These are phyloP conservation scores for Chiua sp. DNA, from an alignment of 1,284 basidiomycete species.

Conservation along the genomic window DNA sequence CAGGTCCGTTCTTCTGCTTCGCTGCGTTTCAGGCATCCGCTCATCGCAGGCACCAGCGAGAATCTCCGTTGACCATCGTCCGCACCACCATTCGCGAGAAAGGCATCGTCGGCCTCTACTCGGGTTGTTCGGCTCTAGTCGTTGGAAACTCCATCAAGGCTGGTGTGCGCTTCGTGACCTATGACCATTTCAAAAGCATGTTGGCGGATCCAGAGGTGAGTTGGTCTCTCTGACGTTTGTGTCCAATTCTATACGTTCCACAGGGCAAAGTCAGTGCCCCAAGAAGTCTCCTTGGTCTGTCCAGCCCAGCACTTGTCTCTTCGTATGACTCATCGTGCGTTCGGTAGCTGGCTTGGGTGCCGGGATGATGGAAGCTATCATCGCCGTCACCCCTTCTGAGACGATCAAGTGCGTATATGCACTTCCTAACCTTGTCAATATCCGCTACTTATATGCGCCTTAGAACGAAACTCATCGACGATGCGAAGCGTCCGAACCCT, in stretches of 20 bases:
- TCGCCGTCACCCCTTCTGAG: constrained; percentile 97
- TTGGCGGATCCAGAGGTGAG: constrained; percentile 83
- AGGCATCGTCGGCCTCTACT: constrained; percentile 82
- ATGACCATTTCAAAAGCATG: constrained; percentile 91
- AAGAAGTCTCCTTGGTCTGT: constrained; percentile 78
- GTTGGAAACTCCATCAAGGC: constrained; percentile 93
- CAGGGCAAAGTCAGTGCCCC: constrained; percentile 92
- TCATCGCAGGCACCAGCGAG: constrained; percentile 21
- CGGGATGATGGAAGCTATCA: constrained; percentile 92
- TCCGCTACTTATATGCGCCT: not conserved
- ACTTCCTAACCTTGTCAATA: too few species aligned
- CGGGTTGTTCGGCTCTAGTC: constrained; percentile 86
- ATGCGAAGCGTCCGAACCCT: constrained; percentile 85
- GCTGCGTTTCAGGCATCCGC: not conserved
- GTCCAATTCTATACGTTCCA: not conserved
- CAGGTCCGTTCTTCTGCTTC: constrained; percentile 50
- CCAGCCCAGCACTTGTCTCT: not conserved
- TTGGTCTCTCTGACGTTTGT: not conserved
- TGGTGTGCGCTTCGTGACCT: constrained; percentile 93
- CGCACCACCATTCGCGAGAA: constrained; percentile 72
- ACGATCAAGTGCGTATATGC: constrained; percentile 86
- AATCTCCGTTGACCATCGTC: constrained; percentile 73
- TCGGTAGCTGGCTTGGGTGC: constrained; percentile 91
- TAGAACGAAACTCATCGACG: constrained; percentile 98
- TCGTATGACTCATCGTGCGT: not conserved